Conservation (phyloP, 106 monocot genomes). For the Dioscorea dumetorum region DNA sequence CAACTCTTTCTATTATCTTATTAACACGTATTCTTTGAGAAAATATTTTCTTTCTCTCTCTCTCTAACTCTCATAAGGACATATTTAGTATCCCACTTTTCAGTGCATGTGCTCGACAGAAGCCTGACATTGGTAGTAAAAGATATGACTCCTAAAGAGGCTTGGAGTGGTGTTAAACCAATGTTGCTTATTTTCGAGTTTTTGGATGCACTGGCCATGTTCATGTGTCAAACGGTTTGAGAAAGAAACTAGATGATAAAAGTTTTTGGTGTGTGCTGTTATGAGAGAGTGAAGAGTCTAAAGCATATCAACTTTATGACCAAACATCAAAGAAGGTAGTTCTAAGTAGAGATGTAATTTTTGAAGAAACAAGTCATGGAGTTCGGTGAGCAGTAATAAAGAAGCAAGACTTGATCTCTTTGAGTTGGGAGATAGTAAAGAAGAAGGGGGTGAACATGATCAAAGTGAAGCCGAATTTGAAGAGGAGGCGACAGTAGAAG, state of each 20-base stretch:
- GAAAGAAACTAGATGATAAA: constrained; percentile 2
- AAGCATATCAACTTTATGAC: neutral
- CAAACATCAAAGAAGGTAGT: neutral
- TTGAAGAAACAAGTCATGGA: too few species aligned
- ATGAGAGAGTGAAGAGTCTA: neutral
- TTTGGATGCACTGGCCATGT: neutral
- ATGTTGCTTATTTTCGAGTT: neutral
- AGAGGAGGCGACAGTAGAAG: too few species aligned
- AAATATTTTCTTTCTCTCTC: too few species aligned
- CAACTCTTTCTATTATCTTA: too few species aligned
- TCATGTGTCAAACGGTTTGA: neutral
- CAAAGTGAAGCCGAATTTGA: too few species aligned
- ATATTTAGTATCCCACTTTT: too few species aligned
- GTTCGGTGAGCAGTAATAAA: too few species aligned
- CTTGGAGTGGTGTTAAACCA: neutral
- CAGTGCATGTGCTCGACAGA: neutral
- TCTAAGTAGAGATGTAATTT: neutral
- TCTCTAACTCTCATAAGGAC: too few species aligned
- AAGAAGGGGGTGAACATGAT: too few species aligned
- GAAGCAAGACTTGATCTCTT: too few species aligned
- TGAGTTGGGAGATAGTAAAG: too few species aligned
- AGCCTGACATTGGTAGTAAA: neutral
- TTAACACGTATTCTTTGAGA: too few species aligned
- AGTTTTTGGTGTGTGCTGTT: constrained; percentile 1
- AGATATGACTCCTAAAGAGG: neutral